A percentile compares a stretch with the other conserved stretches of the same genome.
These are phyloP conservation scores for Magnusiomyces paraingens DNA, from an alignment of 1,139 yeast genomes.

Conservation along the genomic window DNA sequence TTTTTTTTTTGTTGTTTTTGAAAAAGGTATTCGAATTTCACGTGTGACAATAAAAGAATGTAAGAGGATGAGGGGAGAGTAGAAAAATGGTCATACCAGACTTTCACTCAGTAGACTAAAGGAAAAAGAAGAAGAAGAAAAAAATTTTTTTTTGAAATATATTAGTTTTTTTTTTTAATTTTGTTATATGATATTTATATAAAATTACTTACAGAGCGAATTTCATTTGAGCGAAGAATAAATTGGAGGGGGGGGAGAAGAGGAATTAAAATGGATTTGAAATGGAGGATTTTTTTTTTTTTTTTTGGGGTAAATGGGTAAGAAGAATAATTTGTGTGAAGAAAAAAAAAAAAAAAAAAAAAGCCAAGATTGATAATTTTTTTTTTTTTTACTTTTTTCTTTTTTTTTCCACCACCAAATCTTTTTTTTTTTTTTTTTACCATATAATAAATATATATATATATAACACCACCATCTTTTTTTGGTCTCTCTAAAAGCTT, in stretches of 20 bases:
- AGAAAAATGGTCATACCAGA: conserved; percentile 24
- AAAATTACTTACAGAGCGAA: conserved; percentile 33
- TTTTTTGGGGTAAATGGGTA: no score
- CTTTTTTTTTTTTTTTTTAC: no score
- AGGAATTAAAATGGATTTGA: neutral
- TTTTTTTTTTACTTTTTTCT: neutral
- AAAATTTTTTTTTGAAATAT: no score
- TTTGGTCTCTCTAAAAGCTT: no score
- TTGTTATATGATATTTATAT: no score
- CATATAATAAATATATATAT: no score
- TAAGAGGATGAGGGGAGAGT: neutral
- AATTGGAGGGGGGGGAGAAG: neutral
- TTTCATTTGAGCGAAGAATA: conserved; percentile 24
- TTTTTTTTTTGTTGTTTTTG: no score
- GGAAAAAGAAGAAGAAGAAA: conserved; percentile 6
- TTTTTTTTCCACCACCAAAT: neutral
- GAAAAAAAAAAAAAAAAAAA: no score
- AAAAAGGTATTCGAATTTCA: conserved; percentile 1
- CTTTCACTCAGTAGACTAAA: conserved; percentile 32
- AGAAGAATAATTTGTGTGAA: no score
- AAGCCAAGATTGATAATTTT: neutral
- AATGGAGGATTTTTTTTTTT: no score
- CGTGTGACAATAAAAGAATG: conserved; percentile 2
- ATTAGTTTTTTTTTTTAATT: no score
- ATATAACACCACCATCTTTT: no score